Percentiles rank a stretch among this genome's conserved stretches.
These are phyloP conservation scores for Ophioceras dolichostomum DNA, from an alignment of 2,329 filamentous ascomycete genomes.

Conservation along the genomic window DNA sequence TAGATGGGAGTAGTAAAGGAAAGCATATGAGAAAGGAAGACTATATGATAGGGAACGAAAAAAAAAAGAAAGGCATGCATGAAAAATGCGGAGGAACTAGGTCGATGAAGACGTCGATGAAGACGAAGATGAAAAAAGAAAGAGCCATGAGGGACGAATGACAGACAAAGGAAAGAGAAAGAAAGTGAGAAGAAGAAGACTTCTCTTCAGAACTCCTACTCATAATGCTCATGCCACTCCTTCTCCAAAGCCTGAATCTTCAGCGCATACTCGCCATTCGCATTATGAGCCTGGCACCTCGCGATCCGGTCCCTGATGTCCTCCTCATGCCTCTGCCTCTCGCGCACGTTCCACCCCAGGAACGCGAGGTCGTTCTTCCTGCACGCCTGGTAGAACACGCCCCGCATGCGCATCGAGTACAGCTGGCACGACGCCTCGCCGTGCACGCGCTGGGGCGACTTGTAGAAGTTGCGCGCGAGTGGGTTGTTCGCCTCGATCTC, in stretches of 20 bases:
- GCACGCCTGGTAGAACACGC: constrained; percentile 56
- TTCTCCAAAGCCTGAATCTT: not conserved
- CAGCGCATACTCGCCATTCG: not conserved
- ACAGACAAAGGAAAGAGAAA: too few relatives aligned
- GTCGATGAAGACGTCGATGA: too few relatives aligned
- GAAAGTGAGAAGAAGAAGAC: too few relatives aligned
- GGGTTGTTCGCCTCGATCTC: constrained; percentile 33
- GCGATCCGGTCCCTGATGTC: constrained; percentile 25
- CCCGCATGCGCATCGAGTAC: constrained; percentile 69
- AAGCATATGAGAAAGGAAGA: too few relatives aligned
- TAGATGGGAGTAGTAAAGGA: too few relatives aligned
- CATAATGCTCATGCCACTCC: not conserved
- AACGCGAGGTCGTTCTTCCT: constrained; percentile 53
- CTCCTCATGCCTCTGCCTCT: constrained; percentile 47
- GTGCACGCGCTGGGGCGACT: constrained; percentile 41
- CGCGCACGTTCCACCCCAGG: constrained; percentile 42
- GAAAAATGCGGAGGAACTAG: too few relatives aligned
- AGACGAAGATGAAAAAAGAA: too few relatives aligned
- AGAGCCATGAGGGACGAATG: too few relatives aligned
- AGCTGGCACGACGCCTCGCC: constrained; percentile 56
- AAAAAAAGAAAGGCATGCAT: too few relatives aligned
- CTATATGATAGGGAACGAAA: too few relatives aligned
- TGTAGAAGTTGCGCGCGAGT: constrained; percentile 54
- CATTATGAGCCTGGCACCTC: not conserved
- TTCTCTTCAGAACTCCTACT: too few relatives aligned